Evolutionary conservation across 2,329 filamentous ascomycete genomes (phyloP), one percentile per base, ranked within the genome.

Genomic region (Penicillium sp.): DNA sequence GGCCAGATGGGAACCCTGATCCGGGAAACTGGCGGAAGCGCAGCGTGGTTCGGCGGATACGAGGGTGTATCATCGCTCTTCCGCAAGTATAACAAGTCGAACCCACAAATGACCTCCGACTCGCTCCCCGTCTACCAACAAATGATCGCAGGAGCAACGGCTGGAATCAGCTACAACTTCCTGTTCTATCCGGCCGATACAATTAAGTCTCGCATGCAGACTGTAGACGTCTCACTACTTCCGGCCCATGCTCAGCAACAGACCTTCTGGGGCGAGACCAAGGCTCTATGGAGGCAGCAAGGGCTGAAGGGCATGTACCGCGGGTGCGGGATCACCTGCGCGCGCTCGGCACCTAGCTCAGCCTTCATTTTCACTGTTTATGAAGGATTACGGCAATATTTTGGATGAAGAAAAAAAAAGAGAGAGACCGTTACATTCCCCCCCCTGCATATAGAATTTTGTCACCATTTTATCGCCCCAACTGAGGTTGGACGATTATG

Each of bases 341-440:
- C 87, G 33, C 85, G 94, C 60, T 89, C 92, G 37, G 93, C 92
- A 33, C 94, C 94, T 3, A 97, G 93, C 75, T 97, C 93, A n/a
- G 94, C 94, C 8, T 92, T 97, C 71, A 99, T 99, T 60, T 99
- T 99, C 71, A 93, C 94, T 61, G 87, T 97, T 60, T 97, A 93
- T 72, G 94, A 97, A 76, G 89, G 87, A 15, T 75, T 99, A 74
- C 92, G 92, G 78, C 82, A 81, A 62, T 79, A 86, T 65, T 82
- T 94, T 69, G 73, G 72, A 62, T 80, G 57, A 68, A 40, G 19
- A 38, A 35, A 19, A 43, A 25, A 47, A 23, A 25, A 25, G 21
- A 48, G 17, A 38, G 29, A 46, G 27, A 8, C 41, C 45, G 4
- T 8, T 58, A 27, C n/a, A 19, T 21, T 29, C 35, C 23, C 38